Percentiles rank a stretch among this genome's conserved stretches.
phyloP scores from a whole-genome alignment of 2,329 filamentous ascomycete genomes.

The Aspergillus arachidicola region DNA sequence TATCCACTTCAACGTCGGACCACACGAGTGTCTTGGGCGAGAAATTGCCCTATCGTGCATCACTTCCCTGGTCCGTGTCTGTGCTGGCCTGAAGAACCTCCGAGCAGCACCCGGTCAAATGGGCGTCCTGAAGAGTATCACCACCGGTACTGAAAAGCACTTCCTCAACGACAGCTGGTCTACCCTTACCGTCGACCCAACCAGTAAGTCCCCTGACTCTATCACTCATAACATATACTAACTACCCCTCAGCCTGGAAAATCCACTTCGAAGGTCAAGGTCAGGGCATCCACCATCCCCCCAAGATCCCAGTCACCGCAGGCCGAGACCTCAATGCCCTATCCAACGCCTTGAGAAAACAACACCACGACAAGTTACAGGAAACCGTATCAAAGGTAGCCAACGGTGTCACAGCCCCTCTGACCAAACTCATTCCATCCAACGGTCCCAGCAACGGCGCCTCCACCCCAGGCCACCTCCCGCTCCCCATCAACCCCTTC shows the following conservation, averaged over 20 bases:
- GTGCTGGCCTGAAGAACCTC: conserved; percentile 48
- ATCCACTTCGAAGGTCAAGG: conserved; percentile 16
- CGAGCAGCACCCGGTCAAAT: conserved; percentile 51
- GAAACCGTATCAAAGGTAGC: not conserved
- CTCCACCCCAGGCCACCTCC: not conserved
- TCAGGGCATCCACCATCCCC: not conserved
- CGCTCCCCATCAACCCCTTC: not conserved
- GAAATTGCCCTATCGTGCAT: conserved; percentile 48
- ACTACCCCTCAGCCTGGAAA: conserved; percentile 20
- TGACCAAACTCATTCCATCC: not conserved
- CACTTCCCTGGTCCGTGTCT: conserved; percentile 46
- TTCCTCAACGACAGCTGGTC: conserved; percentile 56
- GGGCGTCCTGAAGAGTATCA: conserved; percentile 51
- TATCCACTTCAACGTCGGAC: conserved; percentile 50
- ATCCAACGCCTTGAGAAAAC: not conserved
- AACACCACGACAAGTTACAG: not conserved
- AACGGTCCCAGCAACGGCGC: not conserved
- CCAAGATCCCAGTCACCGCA: not conserved
- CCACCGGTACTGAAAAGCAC: conserved; percentile 36
- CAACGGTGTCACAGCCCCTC: not conserved
- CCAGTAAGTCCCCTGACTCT: conserved; percentile 42
- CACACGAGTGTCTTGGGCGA: conserved; percentile 51
- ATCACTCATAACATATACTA: not conserved
- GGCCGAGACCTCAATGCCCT: not conserved
- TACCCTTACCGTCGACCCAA: conserved; percentile 48